Evolutionary conservation across 2,329 filamentous ascomycete species (phyloP).

Genomic region (Verticillium dahliae): DNA sequence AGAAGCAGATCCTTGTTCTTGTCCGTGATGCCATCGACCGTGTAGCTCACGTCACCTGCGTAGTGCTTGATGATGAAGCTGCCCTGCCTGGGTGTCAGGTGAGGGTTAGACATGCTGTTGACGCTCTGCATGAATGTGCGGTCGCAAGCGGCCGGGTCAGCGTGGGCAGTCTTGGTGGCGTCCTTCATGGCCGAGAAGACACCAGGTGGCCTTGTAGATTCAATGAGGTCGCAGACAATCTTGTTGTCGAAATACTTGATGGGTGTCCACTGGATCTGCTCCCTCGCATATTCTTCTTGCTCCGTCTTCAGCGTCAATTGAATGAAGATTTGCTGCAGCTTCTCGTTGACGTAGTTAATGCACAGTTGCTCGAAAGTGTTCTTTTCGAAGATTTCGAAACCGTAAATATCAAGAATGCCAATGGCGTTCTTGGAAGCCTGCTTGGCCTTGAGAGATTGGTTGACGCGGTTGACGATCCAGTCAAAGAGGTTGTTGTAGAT

Average conservation of each 20-base stretch:
- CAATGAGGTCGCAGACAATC: constrained; percentile 94
- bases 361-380: constrained; percentile 99
- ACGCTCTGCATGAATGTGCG: constrained; percentile 92
- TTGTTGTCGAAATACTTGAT: constrained; percentile 99
- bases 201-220: constrained; percentile 82
- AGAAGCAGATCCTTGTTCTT: constrained; percentile 98
- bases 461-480: constrained; percentile 93
- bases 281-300: constrained; percentile 92
- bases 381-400: constrained; percentile 98
- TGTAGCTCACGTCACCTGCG: constrained; percentile 92
- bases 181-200: constrained; percentile 96
- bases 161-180: constrained; percentile 96
- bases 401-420: constrained; percentile 97
- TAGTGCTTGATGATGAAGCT: constrained; percentile 99
- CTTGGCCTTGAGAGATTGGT: constrained; percentile 76
- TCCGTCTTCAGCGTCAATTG: constrained; percentile 94
- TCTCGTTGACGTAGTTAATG: constrained; percentile 99
- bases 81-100: constrained; percentile 86
- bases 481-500: constrained; percentile 98
- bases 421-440: constrained; percentile 76
- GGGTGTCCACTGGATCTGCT: constrained; percentile 97
- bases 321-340: constrained; percentile 98
- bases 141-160: constrained; percentile 88
- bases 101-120: constrained; percentile 84
- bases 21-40: constrained; percentile 93